These are phyloP conservation scores for Fusarium caatingaense DNA, from an alignment of 2,329 filamentous ascomycete species.

Conservation along the genomic window DNA sequence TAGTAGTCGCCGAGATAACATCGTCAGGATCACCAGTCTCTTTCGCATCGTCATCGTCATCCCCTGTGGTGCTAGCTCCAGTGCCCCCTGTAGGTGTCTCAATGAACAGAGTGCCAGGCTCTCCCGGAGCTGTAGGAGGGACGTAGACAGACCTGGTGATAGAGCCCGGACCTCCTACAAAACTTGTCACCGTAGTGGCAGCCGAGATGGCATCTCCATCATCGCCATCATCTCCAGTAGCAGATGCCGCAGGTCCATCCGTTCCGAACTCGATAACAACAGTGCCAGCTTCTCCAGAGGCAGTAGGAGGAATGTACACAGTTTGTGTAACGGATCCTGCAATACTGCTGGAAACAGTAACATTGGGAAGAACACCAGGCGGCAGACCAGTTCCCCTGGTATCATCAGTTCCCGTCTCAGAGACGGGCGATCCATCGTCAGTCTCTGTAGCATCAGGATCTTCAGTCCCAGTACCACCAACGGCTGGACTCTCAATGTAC, in stretches of 20 bases:
- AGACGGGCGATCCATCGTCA: background rate
- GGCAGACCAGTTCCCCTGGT: background rate
- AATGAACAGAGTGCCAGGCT: constrained; percentile 3
- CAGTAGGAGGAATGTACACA: constrained; percentile 7
- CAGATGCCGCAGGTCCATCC: background rate
- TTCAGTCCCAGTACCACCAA: background rate
- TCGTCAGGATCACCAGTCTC: background rate
- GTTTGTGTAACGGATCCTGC: background rate
- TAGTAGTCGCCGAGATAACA: background rate
- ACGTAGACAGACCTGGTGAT: too few relatives aligned
- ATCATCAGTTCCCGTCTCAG: too few relatives aligned
- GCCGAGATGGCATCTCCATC: background rate
- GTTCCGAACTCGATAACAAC: constrained; percentile 6
- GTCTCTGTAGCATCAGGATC: background rate
- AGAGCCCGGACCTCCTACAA: too few relatives aligned
- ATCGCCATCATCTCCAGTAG: background rate
- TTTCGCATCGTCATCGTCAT: too few relatives aligned
- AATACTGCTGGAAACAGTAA: background rate
- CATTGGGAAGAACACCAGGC: background rate
- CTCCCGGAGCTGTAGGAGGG: background rate
- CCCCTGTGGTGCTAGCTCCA: background rate
- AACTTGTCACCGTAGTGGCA: too few relatives aligned
- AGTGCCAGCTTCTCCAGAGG: constrained; percentile 5
- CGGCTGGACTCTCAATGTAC: background rate
- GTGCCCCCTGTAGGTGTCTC: background rate